Percentiles rank a stretch among this genome's conserved stretches.
Conservation (phyloP, 441 rosid species). For the Daphne laureola region DNA sequence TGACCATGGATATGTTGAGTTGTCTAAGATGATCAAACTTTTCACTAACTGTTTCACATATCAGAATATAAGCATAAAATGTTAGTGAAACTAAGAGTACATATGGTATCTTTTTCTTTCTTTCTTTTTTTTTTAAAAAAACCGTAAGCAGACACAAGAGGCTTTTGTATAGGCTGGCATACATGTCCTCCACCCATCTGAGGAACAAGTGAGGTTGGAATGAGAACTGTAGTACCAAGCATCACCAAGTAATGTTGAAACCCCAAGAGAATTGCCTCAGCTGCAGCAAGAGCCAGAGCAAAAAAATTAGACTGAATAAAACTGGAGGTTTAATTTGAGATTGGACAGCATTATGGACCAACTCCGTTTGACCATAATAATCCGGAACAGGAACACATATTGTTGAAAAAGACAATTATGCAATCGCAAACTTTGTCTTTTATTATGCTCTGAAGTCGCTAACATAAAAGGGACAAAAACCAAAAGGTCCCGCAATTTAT, state of each 20-base stretch:
- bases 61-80: too few relatives aligned
- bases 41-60: too few relatives aligned
- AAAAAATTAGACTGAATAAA: constrained; percentile 4
- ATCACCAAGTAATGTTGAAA: constrained; percentile 70
- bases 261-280: constrained; percentile 59
- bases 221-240: constrained; percentile 72
- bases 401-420: too few relatives aligned
- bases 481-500: not conserved
- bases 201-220: constrained; percentile 50
- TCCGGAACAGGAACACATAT: too few relatives aligned
- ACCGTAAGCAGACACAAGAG: not conserved
- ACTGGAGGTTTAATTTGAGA: constrained; percentile 4
- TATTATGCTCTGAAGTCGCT: too few relatives aligned
- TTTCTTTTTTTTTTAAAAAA: too few relatives aligned
- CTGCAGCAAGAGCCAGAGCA: constrained; percentile 25
- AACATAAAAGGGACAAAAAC: not conserved
- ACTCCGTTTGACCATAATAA: too few relatives aligned
- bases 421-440: too few relatives aligned
- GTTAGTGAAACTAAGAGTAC: too few relatives aligned
- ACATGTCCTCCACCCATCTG: constrained; percentile 76
- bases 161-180: constrained; percentile 11
- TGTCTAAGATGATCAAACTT: too few relatives aligned
- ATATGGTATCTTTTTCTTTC: too few relatives aligned
- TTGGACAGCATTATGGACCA: not conserved
- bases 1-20: too few relatives aligned